Percentiles rank a stretch among this genome's conserved stretches.
phyloP scores from a whole-genome alignment of 208 protist genomes.

The Crithidia bombi region DNA sequence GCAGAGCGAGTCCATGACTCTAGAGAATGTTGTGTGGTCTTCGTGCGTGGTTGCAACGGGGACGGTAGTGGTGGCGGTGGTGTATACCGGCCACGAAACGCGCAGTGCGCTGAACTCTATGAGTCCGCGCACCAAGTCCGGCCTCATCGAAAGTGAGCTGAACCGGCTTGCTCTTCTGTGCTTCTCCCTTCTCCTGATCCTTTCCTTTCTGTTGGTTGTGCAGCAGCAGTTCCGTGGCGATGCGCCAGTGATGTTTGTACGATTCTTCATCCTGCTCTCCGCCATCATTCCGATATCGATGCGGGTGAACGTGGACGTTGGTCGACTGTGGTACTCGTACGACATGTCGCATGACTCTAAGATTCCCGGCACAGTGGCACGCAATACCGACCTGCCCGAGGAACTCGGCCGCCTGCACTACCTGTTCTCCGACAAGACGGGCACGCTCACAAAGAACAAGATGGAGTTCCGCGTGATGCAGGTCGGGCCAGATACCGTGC shows the following conservation, averaged over 20 bases:
- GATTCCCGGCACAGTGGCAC: conserved; percentile 90
- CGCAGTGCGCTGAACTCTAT: conserved; percentile 96
- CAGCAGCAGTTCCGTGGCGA: conserved; percentile 79
- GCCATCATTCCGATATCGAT: conserved; percentile 98
- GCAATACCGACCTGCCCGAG: conserved; percentile 97
- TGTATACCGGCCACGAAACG: conserved; percentile 97
- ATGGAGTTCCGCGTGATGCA: conserved; percentile 88
- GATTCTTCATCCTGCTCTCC: conserved; percentile 98
- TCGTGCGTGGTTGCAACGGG: conserved; percentile 97
- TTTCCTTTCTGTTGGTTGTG: conserved; percentile 70
- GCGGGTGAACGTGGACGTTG: conserved; percentile 98
- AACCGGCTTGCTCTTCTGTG: conserved; percentile 95
- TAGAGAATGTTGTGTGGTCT: conserved; percentile 98
- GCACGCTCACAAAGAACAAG: conserved; percentile 98
- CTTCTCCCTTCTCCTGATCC: conserved; percentile 67
- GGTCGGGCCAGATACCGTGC: conserved; percentile 44
- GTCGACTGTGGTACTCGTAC: conserved; percentile 96
- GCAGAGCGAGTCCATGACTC: conserved; percentile 72
- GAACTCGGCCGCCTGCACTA: conserved; percentile 98
- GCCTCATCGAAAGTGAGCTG: conserved; percentile 96
- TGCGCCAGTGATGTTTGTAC: conserved; percentile 90
- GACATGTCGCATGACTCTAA: conserved; percentile 90
- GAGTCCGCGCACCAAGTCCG: conserved; percentile 85
- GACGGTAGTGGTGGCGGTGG: conserved; percentile 68
- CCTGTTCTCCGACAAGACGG: conserved; percentile 99